phyloP scores from a whole-genome alignment of 495 filamentous ascomycete species.

The Tuber umbilicatum region DNA sequence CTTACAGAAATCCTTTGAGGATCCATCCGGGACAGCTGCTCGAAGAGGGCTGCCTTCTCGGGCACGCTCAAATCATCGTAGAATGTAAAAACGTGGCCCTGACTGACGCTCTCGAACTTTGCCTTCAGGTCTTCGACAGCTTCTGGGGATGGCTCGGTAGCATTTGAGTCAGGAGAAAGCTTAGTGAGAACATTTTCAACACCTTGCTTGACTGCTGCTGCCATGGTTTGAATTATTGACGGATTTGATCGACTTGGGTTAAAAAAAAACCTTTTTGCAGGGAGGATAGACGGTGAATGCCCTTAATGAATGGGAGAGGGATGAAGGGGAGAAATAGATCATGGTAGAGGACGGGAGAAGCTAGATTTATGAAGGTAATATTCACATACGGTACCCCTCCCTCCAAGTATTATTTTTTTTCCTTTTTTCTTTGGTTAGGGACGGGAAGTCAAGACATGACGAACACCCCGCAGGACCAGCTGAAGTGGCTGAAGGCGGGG shows the following conservation, averaged over 20 bases:
- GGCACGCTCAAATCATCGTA: slow-evolving; percentile 65
- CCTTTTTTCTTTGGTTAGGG: background rate
- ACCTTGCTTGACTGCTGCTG: slow-evolving; percentile 31
- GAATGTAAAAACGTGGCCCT: slow-evolving; percentile 89
- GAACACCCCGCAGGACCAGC: background rate
- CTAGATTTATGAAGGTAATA: background rate
- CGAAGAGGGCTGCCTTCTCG: slow-evolving; percentile 72
- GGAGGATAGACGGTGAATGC: background rate
- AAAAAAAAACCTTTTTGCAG: background rate
- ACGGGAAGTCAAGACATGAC: background rate
- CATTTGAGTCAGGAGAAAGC: slow-evolving; percentile 51
- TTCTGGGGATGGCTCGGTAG: slow-evolving; percentile 61
- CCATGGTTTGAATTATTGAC: slow-evolving; percentile 11
- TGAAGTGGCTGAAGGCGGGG: background rate
- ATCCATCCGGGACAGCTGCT: slow-evolving; percentile 74
- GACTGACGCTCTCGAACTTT: slow-evolving; percentile 70
- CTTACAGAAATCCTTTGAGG: slow-evolving; percentile 48
- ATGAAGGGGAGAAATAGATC: background rate
- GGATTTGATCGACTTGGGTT: background rate
- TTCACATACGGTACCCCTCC: background rate
- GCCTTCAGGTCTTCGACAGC: slow-evolving; percentile 67
- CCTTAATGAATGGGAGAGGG: background rate
- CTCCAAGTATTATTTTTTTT: background rate
- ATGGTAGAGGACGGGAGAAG: background rate
- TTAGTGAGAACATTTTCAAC: slow-evolving; percentile 52